Evolutionary conservation across 2,329 filamentous ascomycete genomes (phyloP), one percentile per base, ranked within the genome.

Genomic region (Arthrobotrys sinensis): DNA sequence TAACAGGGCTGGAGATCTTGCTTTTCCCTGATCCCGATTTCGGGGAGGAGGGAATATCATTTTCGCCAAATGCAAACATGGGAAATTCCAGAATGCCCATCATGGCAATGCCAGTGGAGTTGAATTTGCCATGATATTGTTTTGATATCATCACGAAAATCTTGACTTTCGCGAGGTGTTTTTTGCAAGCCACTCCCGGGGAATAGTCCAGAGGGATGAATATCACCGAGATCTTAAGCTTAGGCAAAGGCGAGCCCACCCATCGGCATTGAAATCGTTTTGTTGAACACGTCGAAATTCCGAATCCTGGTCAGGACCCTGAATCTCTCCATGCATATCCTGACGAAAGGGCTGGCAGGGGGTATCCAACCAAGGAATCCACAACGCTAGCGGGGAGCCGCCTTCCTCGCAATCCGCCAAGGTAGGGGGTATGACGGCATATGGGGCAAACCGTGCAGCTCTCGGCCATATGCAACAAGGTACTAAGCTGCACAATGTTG

Each of bases 291-390:
- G 28, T 68, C 45, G 62, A 52, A 19, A 60, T 71, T 21, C 36
- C 62, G 38, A 67, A 77, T 77, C 75, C 75, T 53, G 67, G 75
- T 72, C 34, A 68, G 75, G 73, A 77, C 73, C 73, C 73, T 77
- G 73, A 77, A 77, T 71, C 55, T 60, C 45, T 21, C 38, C 62
- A 53, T 77, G 73, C 73, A 77, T 67, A 78, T 72, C 67, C 75
- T 78, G 75, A 78, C 75, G 75, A 78, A 78, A 78, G 75, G 66
- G 66, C 75, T 71, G 50, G 67, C 75, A 71, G 45, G 75, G 75
- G 65, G 53, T 14, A 16, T 62, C 67, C 67, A 65, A 78, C 75
- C 75, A 78, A 78, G 75, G 75, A 78, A 72, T 53, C 62, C 62
- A 66, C 60, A 16, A 45, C 53, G 34, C 50, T 45, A 36, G 52